These are phyloP conservation scores for Leishmania major DNA, from an alignment of 208 protist genomes.

Conservation along the genomic window DNA sequence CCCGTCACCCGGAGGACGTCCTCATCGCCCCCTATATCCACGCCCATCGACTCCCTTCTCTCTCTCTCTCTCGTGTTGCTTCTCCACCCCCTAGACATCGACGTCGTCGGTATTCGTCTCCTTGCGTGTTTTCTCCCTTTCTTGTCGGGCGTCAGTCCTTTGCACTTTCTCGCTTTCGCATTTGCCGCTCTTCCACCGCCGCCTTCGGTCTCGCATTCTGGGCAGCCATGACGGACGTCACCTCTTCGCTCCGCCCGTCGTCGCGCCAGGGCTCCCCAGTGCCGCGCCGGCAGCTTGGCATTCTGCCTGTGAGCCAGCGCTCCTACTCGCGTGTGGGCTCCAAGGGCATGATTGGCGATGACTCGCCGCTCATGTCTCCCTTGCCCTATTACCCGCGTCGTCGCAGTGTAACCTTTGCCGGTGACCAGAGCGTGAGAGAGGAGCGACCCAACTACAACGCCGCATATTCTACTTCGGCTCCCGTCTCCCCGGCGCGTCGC, in stretches of 20 bases:
- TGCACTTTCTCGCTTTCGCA: background rate
- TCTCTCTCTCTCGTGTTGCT: background rate
- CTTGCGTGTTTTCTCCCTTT: background rate
- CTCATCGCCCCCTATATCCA: too few relatives aligned
- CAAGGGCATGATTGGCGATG: slow-evolving; percentile 55
- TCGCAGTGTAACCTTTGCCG: slow-evolving; percentile 88
- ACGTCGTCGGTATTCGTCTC: background rate
- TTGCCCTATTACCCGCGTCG: slow-evolving; percentile 78
- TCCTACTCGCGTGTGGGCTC: slow-evolving; percentile 85
- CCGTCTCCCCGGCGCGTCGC: slow-evolving; percentile 43
- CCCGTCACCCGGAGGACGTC: background rate
- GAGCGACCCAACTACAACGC: slow-evolving; percentile 77
- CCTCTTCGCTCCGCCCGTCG: slow-evolving; percentile 7
- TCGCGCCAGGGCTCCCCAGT: slow-evolving; percentile 65
- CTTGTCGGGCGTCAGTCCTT: background rate
- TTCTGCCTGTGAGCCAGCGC: slow-evolving; percentile 79
- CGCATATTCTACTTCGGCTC: slow-evolving; percentile 41
- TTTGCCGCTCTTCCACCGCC: background rate
- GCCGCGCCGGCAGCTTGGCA: slow-evolving; percentile 68
- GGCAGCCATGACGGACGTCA: slow-evolving; percentile 13
- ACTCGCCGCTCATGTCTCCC: slow-evolving; percentile 77
- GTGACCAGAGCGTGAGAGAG: slow-evolving; percentile 49
- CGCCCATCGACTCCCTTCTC: background rate
- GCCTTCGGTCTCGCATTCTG: too few relatives aligned
- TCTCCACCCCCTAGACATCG: background rate